Evolutionary conservation across 768 basidiomycete species (phyloP).

Genomic region (Hypholoma fasciculare): DNA sequence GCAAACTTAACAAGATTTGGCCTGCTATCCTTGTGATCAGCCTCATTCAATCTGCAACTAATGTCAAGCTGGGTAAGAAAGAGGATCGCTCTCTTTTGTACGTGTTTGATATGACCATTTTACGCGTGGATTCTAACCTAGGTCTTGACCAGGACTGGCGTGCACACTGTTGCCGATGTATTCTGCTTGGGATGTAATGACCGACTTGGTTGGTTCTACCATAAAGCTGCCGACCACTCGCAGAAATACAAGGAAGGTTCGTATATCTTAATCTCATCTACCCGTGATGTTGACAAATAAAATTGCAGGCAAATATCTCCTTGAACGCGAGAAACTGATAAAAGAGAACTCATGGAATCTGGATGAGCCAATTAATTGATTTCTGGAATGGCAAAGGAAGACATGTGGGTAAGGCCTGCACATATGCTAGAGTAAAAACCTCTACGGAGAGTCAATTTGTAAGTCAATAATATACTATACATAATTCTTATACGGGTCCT

Average conservation of each 20-base stretch:
- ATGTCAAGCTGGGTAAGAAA: constrained; percentile 69
- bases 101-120: constrained; percentile 8
- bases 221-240: constrained; percentile 69
- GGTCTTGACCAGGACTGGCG: constrained; percentile 60
- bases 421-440: neutral
- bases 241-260: constrained; percentile 89
- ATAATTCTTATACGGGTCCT: too few species aligned
- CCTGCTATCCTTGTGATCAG: constrained; percentile 32
- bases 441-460: too few species aligned
- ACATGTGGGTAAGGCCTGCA: neutral
- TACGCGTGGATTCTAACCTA: neutral
- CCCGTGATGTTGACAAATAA: neutral
- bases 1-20: neutral
- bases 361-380: constrained; percentile 29
- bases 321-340: constrained; percentile 76
- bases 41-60: constrained; percentile 75
- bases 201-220: constrained; percentile 80
- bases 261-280: constrained; percentile 12
- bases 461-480: too few species aligned
- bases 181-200: constrained; percentile 81
- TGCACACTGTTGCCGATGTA: constrained; percentile 79
- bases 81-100: constrained; percentile 79
- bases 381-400: neutral
- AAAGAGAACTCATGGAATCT: constrained; percentile 83
- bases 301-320: constrained; percentile 69